Evolutionary conservation across 345 rosid genomes (phyloP).

Genomic region (Excoecaria cochinchinensis): DNA sequence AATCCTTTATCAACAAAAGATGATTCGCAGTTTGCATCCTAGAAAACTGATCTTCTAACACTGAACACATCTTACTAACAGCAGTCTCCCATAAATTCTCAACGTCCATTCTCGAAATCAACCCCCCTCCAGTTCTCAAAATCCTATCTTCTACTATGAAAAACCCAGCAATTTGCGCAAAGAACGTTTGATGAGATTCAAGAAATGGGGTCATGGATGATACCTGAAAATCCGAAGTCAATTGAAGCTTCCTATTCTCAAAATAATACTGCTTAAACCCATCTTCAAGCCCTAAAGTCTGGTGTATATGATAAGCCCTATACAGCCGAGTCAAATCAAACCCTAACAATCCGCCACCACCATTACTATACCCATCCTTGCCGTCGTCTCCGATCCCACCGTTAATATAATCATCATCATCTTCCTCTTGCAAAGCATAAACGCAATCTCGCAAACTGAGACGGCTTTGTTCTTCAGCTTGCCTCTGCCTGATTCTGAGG

Average conservation of each 20-base stretch:
- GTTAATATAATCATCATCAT: conserved; percentile 44
- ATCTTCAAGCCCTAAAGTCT: conserved; percentile 81
- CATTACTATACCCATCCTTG: conserved; percentile 47
- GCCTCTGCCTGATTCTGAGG: conserved; percentile 87
- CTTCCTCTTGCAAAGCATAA: conserved; percentile 84
- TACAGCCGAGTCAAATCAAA: conserved; percentile 86
- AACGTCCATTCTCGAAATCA: conserved; percentile 80
- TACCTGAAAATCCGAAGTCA: conserved; percentile 96
- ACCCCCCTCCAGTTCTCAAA: conserved; percentile 84
- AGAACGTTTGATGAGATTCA: conserved; percentile 95
- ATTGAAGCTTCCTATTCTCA: conserved; percentile 88
- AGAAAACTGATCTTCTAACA: conserved; percentile 95
- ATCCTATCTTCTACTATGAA: conserved; percentile 88
- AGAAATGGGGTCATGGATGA: conserved; percentile 96
- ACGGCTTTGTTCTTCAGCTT: conserved; percentile 94
- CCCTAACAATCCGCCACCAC: conserved; percentile 50
- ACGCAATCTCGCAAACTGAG: conserved; percentile 86
- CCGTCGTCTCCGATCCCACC: conserved; percentile 41
- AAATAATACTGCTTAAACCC: conserved; percentile 83
- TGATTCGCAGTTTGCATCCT: conserved; percentile 99
- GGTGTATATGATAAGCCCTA: conserved; percentile 87
- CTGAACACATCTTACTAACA: conserved; percentile 92
- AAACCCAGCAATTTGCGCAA: conserved; percentile 95
- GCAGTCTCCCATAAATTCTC: conserved; percentile 96
- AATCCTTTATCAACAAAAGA: conserved; percentile 86